These are phyloP conservation scores for Penicillium olsonii DNA, from an alignment of 2,329 filamentous ascomycete genomes.

Conservation along the genomic window DNA sequence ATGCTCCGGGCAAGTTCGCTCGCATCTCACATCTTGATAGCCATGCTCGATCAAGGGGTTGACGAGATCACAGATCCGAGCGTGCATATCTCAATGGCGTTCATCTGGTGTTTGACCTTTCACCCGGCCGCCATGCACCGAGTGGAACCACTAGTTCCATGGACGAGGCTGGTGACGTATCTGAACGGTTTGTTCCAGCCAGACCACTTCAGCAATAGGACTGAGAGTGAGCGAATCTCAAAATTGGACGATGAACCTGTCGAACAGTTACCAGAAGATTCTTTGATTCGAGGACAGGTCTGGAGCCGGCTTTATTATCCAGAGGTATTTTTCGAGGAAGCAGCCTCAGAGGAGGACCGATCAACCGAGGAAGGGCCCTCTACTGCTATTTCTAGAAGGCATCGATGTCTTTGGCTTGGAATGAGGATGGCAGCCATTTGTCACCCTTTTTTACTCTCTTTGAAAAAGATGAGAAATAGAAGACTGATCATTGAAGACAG, in stretches of 20 bases:
- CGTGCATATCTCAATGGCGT: constrained; percentile 57
- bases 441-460: constrained; percentile 2
- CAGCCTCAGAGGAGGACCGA: constrained; percentile 57
- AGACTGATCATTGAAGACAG: constrained; percentile 20
- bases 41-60: constrained; percentile 49
- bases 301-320: constrained; percentile 55
- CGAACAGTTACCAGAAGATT: constrained; percentile 60
- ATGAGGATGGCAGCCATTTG: constrained; percentile 46
- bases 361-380: constrained; percentile 53
- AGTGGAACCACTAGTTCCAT: constrained; percentile 51
- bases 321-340: constrained; percentile 51
- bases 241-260: constrained; percentile 39
- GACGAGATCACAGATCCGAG: constrained; percentile 57
- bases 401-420: constrained; percentile 56
- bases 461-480: no score
- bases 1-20: constrained; percentile 44
- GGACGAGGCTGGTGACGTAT: constrained; percentile 52
- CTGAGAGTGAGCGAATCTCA: constrained; percentile 46
- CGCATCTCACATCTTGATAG: constrained; percentile 44
- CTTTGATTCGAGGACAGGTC: constrained; percentile 56
- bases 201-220: constrained; percentile 37
- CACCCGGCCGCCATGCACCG: constrained; percentile 40
- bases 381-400: constrained; percentile 50
- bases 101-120: constrained; percentile 48
- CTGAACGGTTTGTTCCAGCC: constrained; percentile 55